Evolutionary conservation across 2,329 filamentous ascomycete species (phyloP), one percentile per base, ranked within the genome.

Genomic region (Epichloe glyceriae): DNA sequence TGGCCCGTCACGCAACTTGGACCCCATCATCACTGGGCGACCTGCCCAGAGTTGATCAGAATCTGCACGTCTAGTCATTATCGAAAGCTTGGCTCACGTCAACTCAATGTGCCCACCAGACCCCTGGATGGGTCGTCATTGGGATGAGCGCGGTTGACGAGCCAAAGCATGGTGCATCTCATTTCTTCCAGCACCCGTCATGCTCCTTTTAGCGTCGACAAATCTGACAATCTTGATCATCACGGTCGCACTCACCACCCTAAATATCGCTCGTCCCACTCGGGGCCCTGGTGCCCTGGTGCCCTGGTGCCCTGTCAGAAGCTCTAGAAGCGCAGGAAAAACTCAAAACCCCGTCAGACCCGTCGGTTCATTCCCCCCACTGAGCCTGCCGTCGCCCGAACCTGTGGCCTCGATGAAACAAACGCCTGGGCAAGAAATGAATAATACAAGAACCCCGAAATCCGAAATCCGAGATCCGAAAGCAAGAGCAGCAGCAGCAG

Each of bases 171-270:
- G n/a, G 37, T 44, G 41, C 48, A 43, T 50, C 40, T 48, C 19
- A 42, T 45, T 50, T 48, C 41, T 20, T 42, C 17, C 17, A 45
- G 45, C 34, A 50, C 33, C 44, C 22, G 44, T 43, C 52, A 49
- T 43, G 17, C 45, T 45, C 39, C 15, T 48, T 45, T 53, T 42
- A 49, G 49, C 34, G 45, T 51, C 52, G 46, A 49, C 49, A 51
- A 51, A 51, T 53, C 49, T 53, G 51, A 34, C 42, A 43, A 51
- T 53, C 45, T 50, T 35, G 35, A 49, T 47, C 39, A 30, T 38
- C 49, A 41, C 46, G 33, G 46, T 41, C 46, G 40, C 48, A 48
- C 42, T 20, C 47, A 39, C 40, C 2, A 35, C 39, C 17, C 22
- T 41, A 33, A 26, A 39, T 19, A 39, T 37, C 40, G 14, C 44